Conservation (phyloP, 805 yeast genomes). For the Pichia cabralensis region DNA sequence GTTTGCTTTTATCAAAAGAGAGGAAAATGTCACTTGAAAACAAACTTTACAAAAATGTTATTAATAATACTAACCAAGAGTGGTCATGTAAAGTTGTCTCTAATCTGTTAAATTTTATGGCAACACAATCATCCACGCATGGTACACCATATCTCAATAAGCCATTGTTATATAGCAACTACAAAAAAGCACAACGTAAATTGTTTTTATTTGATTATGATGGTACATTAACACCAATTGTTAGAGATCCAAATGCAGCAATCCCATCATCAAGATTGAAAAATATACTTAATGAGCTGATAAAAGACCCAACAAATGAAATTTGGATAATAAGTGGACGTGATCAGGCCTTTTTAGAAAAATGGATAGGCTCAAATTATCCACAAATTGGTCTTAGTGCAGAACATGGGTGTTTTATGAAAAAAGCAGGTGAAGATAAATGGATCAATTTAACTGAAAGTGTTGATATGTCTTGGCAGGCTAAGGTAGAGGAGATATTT, state of each 20-base stretch:
- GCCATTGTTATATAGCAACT: conserved; percentile 50
- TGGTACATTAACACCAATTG: conserved; percentile 96
- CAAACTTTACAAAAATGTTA: conserved; percentile 53
- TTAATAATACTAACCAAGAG: conserved; percentile 60
- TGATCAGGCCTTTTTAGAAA: conserved; percentile 80
- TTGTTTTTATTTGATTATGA: conserved; percentile 91
- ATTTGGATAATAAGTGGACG: conserved; percentile 96
- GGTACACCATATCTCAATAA: conserved; percentile 78
- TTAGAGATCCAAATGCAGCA: conserved; percentile 96
- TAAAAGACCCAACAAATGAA: conserved; percentile 70
- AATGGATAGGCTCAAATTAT: conserved; percentile 69
- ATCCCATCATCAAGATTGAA: conserved; percentile 75
- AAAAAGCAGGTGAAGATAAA: conserved; percentile 46
- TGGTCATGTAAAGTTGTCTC: conserved; percentile 66
- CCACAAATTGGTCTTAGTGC: conserved; percentile 75
- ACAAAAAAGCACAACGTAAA: conserved; percentile 52
- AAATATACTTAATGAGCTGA: conserved; percentile 46
- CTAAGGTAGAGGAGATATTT: conserved; percentile 66
- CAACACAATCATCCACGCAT: conserved; percentile 34
- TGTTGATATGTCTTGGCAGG: conserved; percentile 91
- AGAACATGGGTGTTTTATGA: conserved; percentile 95
- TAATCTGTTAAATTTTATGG: conserved; percentile 23
- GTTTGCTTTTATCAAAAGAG: conserved; percentile 45
- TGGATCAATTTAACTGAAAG: conserved; percentile 84
- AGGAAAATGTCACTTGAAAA: conserved; percentile 37